Percentiles rank a stretch among this genome's conserved stretches.
phyloP scores from a whole-genome alignment of 805 yeast genomes.

The Starmerella ratchasimensis region DNA sequence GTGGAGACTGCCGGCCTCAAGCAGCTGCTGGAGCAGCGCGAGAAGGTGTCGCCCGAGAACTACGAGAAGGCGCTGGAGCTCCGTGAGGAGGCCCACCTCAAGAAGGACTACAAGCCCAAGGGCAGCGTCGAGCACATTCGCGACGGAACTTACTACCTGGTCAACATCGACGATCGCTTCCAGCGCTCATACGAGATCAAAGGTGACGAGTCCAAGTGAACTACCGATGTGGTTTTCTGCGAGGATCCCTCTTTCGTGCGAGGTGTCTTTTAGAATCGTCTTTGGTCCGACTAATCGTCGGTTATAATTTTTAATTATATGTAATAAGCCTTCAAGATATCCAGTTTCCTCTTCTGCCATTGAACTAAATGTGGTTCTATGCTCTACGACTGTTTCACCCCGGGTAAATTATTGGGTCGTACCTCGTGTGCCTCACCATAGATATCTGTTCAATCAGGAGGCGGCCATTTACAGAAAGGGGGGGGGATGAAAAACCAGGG shows the following conservation, averaged over 20 bases:
- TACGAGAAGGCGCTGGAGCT: constrained; percentile 68
- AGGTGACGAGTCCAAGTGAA: too few species aligned
- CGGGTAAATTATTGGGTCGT: too few species aligned
- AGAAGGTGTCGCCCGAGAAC: constrained; percentile 54
- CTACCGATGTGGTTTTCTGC: too few species aligned
- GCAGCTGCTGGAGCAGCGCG: constrained; percentile 52
- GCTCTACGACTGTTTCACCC: too few species aligned
- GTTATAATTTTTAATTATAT: too few species aligned
- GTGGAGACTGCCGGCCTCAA: constrained; percentile 48
- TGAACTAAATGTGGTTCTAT: too few species aligned
- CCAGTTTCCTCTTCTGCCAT: too few species aligned
- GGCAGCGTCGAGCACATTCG: constrained; percentile 64
- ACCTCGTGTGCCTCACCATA: too few species aligned
- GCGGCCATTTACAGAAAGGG: too few species aligned
- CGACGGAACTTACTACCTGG: constrained; percentile 71
- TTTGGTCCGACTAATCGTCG: background rate
- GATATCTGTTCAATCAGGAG: too few species aligned
- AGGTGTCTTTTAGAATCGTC: background rate
- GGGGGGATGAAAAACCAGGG: too few species aligned
- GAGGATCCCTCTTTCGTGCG: background rate
- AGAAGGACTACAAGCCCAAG: constrained; percentile 63
- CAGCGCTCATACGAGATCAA: constrained; percentile 60
- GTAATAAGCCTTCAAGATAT: too few species aligned
- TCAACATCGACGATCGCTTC: constrained; percentile 71
- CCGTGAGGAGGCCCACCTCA: constrained; percentile 81